Base-by-base conservation (phyloP, 257 asterid genomes). In the Solanum appendiculatum region DNA sequence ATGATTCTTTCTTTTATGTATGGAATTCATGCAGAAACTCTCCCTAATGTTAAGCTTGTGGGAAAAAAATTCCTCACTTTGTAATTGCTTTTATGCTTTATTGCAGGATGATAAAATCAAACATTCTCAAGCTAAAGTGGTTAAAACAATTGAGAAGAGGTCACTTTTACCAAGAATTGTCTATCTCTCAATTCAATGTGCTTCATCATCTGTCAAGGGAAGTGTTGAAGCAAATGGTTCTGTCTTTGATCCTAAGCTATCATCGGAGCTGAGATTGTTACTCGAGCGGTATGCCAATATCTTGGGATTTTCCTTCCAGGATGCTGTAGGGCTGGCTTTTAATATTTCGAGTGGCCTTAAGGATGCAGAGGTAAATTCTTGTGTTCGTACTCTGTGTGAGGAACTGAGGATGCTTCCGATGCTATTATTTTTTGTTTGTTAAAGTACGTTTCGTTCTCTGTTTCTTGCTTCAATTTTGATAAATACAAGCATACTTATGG, bases 81-180 rank as follows among this genome's bases (percentile, higher is more conserved):
- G 31, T 58, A 31, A 78, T 88, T 48, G 48, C 39, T 56, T 36
- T 27, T 46, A 63, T 21, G 23, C 84, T 87, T 44, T 73, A 84
- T 83, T 87, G 91, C 90, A 91, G 94, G 88, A 86, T 86, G 87
- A 89, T 87, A 95, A 93, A 92, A 92, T 93, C 86, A 91, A 94
- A 89, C 89, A 89, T 74, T 86, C 93, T 31, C 95, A 96, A 89
- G 91, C 78, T 54, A 94, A 86, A 89, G 87, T 86, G 72, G 60
- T 93, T 74, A 94, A 89, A 89, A 90, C 91, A 68, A 83, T 97
- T 34, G 97, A 95, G 88, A 97, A 96, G 95, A 93, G 99, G 86
- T 95, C 98, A 89, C 97, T 97, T 88, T 91, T 97, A 86, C 99
- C 99, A 10, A 92, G 98, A 88, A 91, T 96, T 95, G 91, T 97